A percentile compares a stretch with the other conserved stretches of the same genome.
Evolutionary conservation across 148 eudicot genomes (phyloP).

Genomic region (Mesembryanthemum crystallinum): DNA sequence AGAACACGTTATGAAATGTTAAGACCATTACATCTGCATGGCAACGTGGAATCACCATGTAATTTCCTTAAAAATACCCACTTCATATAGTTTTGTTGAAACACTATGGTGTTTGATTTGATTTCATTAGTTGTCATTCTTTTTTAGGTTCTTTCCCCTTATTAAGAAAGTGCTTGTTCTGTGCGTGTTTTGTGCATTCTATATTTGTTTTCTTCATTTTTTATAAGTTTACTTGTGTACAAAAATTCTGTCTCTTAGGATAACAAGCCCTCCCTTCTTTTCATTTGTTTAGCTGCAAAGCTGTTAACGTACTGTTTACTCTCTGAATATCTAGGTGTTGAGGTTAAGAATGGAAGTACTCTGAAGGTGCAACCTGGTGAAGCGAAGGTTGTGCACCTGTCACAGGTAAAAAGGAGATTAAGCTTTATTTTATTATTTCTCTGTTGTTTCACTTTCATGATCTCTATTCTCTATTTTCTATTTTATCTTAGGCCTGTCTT

Average conservation of each 20-base stretch:
- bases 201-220: neutral
- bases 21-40: neutral
- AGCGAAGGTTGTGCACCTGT: constrained; percentile 56
- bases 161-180: neutral
- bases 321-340: constrained; percentile 40
- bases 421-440: neutral
- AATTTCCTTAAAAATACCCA: neutral
- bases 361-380: constrained; percentile 44
- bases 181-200: neutral
- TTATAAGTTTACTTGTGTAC: neutral
- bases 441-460: neutral
- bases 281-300: neutral
- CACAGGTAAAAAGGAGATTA: constrained; percentile 46
- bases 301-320: neutral
- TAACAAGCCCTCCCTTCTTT: neutral
- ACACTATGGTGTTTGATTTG: too few species aligned
- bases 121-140: too few species aligned
- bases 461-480: neutral
- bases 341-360: constrained; percentile 60
- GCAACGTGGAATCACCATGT: neutral
- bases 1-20: neutral
- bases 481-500: constrained; percentile 55
- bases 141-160: neutral
- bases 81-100: too few species aligned
- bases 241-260: neutral